Evolutionary conservation across 345 rosid genomes (phyloP), one percentile per base, ranked within the genome.

Genomic region (Iberis pinnata): DNA sequence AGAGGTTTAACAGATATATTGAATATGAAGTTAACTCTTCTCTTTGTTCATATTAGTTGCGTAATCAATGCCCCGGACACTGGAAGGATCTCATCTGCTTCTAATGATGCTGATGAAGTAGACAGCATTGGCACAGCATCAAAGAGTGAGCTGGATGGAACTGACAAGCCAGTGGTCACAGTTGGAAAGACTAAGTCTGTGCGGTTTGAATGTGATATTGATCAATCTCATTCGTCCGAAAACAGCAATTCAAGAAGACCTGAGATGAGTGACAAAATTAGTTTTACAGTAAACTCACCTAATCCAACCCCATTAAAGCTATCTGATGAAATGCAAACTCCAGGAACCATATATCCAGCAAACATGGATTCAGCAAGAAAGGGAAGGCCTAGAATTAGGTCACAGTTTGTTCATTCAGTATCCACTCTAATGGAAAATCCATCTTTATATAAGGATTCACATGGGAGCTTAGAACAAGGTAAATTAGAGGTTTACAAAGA

Each of bases 311-410:
- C 97, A 9, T 20, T 82, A 56, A 83, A 79, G 68, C 70, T 93
- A 56, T 75, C 82, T 36, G 88, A 86, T 58, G 99, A 88, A 54
- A 86, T 93, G 95, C 95, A 93, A 74, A 93, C 99, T 64, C 97
- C 97, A 3, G 99, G 95, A 64, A 88, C 99, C 46, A 73, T 80
- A 64, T 92, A 73, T 60, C 83, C 90, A 39, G 64, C 83, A 53
- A 76, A 73, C 56, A 16, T 75, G 32, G 88, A 71, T 37, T 63
- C 47, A 53, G 63, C 65, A 33, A 73, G 64, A 10, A 66, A 52
- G 67, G 77, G 79, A 44, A 85, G 74, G 70, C 68, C 69, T 24
- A 73, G 78, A 70, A 64, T 92, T 53, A 86, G 89, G 70, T 81
- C 94, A 16, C 85, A 88, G 61, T 83, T 78, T 68, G 95, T 80